Conservation (phyloP, 2,329 filamentous ascomycete genomes). For the Clonostachys solani region DNA sequence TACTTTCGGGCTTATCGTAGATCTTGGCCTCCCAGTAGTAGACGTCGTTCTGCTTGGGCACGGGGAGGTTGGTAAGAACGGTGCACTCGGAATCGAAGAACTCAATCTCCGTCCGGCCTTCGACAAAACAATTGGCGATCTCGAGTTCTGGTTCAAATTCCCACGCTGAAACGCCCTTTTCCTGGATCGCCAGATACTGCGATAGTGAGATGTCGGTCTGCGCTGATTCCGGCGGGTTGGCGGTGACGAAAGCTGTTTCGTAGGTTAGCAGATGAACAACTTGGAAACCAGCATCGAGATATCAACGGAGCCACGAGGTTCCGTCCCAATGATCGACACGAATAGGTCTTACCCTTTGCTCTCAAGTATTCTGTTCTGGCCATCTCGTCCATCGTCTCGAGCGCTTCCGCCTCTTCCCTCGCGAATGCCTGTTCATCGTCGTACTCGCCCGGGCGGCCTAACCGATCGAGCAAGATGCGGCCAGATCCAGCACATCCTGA, state of each 20-base stretch:
- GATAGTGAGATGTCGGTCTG: constrained; percentile 97
- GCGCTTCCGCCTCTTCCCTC: constrained; percentile 88
- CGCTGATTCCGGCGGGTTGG: constrained; percentile 89
- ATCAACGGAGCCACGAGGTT: background rate
- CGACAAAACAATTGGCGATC: constrained; percentile 98
- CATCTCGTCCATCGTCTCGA: constrained; percentile 95
- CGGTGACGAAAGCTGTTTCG: constrained; percentile 77
- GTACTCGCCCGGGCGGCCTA: constrained; percentile 91
- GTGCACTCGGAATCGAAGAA: constrained; percentile 98
- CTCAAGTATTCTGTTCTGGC: constrained; percentile 85
- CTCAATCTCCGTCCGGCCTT: constrained; percentile 93
- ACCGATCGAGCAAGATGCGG: constrained; percentile 87
- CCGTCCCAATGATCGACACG: background rate
- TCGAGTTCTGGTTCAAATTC: constrained; percentile 99
- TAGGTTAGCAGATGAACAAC: no score
- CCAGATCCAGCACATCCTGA: constrained; percentile 65
- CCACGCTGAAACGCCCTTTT: constrained; percentile 99
- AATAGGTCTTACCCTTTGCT: constrained; percentile 72
- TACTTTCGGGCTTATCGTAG: constrained; percentile 92
- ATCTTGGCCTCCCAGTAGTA: constrained; percentile 99
- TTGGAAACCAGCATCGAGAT: no score
- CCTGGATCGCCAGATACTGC: constrained; percentile 96
- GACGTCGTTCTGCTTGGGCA: constrained; percentile 98
- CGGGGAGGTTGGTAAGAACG: constrained; percentile 92
- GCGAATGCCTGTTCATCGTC: constrained; percentile 96